Percentiles rank a stretch among this genome's conserved stretches.
These are phyloP conservation scores for Trypethelium eluteriae DNA, from an alignment of 495 filamentous ascomycete species.

Conservation along the genomic window DNA sequence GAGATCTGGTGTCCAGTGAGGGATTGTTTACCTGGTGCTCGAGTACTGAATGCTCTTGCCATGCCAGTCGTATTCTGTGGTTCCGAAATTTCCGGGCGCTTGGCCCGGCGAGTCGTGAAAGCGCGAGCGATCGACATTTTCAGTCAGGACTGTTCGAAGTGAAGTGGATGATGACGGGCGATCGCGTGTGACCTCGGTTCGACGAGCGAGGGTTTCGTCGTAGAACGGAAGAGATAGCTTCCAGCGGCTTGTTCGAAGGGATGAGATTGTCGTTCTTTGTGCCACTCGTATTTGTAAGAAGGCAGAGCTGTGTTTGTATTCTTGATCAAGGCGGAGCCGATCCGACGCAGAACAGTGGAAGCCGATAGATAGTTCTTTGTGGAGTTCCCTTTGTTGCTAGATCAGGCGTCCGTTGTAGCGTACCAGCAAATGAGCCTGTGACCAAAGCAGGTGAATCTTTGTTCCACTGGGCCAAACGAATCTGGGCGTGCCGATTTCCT, in stretches of 20 bases:
- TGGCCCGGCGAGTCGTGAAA: constrained; percentile 23
- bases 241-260: background rate
- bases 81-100: constrained; percentile 9
- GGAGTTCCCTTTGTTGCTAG: background rate
- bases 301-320: background rate
- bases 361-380: background rate
- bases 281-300: background rate
- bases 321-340: background rate
- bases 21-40: constrained; percentile 17
- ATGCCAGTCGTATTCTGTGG: background rate
- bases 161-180: background rate
- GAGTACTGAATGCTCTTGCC: constrained; percentile 1
- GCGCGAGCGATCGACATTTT: constrained; percentile 25
- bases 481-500: background rate
- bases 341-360: background rate
- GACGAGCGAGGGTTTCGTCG: background rate
- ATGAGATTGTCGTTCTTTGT: background rate
- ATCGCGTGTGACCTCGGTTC: background rate
- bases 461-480: background rate
- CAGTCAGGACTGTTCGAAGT: background rate
- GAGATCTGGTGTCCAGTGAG: constrained; percentile 60
- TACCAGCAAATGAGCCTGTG: background rate
- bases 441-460: background rate
- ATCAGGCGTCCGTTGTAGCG: constrained; percentile 3
- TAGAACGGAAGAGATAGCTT: background rate